phyloP scores from a whole-genome alignment of 2,329 filamentous ascomycete genomes.

The Calonectria hongkongensis region DNA sequence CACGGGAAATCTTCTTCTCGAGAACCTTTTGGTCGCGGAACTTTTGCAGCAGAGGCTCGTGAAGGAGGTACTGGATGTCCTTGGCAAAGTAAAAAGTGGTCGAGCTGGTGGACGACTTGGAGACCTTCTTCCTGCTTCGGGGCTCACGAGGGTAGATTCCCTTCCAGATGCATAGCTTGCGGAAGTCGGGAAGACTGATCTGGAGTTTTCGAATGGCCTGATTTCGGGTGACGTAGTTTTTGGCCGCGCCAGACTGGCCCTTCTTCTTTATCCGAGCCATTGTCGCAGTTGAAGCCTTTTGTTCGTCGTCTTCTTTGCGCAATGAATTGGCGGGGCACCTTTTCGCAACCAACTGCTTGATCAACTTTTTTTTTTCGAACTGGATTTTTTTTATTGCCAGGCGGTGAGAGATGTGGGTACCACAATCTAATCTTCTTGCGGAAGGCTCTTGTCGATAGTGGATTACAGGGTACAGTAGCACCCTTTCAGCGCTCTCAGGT shows the following conservation, averaged over 20 bases:
- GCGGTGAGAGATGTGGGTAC: conserved; percentile 12
- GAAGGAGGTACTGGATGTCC: conserved; percentile 98
- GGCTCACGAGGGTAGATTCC: conserved; percentile 99
- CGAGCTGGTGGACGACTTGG: conserved; percentile 90
- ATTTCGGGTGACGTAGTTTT: conserved; percentile 98
- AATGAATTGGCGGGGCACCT: conserved; percentile 59
- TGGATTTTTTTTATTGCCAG: conserved; percentile 60
- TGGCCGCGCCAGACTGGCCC: conserved; percentile 92
- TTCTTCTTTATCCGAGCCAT: conserved; percentile 94
- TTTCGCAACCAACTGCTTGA: conserved; percentile 55
- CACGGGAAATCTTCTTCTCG: conserved; percentile 97
- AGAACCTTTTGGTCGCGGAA: conserved; percentile 98
- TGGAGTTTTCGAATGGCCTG: conserved; percentile 98
- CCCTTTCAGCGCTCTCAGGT: conserved; percentile 38
- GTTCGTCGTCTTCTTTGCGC: conserved; percentile 44
- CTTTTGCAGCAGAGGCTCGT: conserved; percentile 94
- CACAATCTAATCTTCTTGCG: conserved; percentile 12
- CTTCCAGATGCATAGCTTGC: conserved; percentile 99
- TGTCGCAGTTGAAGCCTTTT: conserved; percentile 52
- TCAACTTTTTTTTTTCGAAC: conserved; percentile 58
- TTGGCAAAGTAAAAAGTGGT: conserved; percentile 96
- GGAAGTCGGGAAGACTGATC: conserved; percentile 96
- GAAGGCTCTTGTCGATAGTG: conserved; percentile 10
- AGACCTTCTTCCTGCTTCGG: conserved; percentile 96
- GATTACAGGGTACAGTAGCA: conserved; percentile 31